These are phyloP conservation scores for Vanrija sp. DNA, from an alignment of 1,284 basidiomycete genomes.

Conservation along the genomic window DNA sequence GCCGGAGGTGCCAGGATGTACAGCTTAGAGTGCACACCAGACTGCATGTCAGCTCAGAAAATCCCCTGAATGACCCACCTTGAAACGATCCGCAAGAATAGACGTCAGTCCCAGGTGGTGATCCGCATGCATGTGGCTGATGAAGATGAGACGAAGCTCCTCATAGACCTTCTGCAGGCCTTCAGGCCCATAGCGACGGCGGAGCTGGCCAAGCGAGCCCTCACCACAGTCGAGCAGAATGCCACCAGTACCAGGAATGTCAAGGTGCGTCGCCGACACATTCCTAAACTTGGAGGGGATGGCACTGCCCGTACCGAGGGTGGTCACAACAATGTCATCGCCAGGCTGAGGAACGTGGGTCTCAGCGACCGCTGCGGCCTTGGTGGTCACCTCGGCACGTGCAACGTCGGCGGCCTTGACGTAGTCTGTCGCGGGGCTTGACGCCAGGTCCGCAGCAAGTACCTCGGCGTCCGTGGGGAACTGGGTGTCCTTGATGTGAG, in stretches of 20 bases:
- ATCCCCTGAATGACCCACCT: conserved; percentile 53
- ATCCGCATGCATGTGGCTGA: conserved; percentile 89
- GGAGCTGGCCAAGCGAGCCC: conserved; percentile 84
- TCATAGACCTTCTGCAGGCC: conserved; percentile 55
- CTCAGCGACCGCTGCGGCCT: neutral
- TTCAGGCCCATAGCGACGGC: conserved; percentile 69
- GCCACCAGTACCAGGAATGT: conserved; percentile 63
- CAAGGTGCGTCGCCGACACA: conserved; percentile 71
- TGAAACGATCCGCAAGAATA: conserved; percentile 67
- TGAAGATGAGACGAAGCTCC: conserved; percentile 73
- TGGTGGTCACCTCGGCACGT: conserved; percentile 16
- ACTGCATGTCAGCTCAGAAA: conserved; percentile 9
- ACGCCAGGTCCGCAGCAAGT: conserved; percentile 16
- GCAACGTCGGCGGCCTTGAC: conserved; percentile 23
- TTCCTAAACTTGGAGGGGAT: conserved; percentile 80
- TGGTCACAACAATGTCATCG: conserved; percentile 65
- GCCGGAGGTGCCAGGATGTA: conserved; percentile 60
- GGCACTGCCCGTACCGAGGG: conserved; percentile 86
- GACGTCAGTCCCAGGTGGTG: conserved; percentile 82
- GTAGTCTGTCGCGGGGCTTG: conserved; percentile 17
- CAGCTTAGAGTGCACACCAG: conserved; percentile 46
- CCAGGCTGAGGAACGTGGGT: conserved; percentile 48
- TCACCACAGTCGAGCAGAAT: conserved; percentile 88
- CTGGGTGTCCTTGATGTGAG: conserved; percentile 25
- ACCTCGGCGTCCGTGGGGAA: conserved; percentile 25